Conservation (phyloP, 805 yeast genomes). For the Candida ipomoeae region DNA sequence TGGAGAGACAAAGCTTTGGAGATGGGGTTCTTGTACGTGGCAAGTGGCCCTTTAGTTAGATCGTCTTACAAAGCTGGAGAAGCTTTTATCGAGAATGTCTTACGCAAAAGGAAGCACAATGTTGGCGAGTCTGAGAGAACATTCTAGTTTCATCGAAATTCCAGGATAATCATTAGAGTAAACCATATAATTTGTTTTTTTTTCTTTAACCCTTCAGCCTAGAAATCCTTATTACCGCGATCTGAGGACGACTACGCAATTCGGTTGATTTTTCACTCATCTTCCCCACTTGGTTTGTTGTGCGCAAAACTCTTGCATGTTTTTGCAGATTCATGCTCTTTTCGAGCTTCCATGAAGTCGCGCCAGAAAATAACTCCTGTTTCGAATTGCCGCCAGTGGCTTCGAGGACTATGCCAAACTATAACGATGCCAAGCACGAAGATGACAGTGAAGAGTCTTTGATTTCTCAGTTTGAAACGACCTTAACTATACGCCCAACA, state of each 20-base stretch:
- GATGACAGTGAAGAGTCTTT: slow-evolving; percentile 17
- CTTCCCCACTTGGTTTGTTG: background rate
- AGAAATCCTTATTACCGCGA: background rate
- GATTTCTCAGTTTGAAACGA: slow-evolving; percentile 41
- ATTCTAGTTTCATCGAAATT: background rate
- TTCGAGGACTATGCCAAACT: slow-evolving; percentile 7
- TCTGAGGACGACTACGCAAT: background rate
- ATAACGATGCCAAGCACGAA: slow-evolving; percentile 7
- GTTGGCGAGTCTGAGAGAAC: slow-evolving; percentile 39
- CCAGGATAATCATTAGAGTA: background rate
- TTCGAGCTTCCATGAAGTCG: slow-evolving; percentile 2
- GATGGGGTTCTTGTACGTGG: slow-evolving; percentile 92
- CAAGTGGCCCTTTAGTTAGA: slow-evolving; percentile 95
- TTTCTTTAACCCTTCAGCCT: background rate
- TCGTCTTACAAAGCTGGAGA: slow-evolving; percentile 98
- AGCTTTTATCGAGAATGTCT: slow-evolving; percentile 89
- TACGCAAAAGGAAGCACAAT: slow-evolving; percentile 64
- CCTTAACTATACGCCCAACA: slow-evolving; percentile 38
- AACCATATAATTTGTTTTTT: background rate
- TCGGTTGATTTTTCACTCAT: background rate
- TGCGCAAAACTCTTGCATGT: slow-evolving; percentile 1
- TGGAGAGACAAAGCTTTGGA: slow-evolving; percentile 87
- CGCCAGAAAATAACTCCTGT: slow-evolving; percentile 1
- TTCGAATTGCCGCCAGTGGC: slow-evolving; percentile 1
- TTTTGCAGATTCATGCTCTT: background rate